Percentiles rank a stretch among this genome's conserved stretches.
phyloP scores from a whole-genome alignment of 371 early-diverging fungal species.

The Funneliformis caledonium region DNA sequence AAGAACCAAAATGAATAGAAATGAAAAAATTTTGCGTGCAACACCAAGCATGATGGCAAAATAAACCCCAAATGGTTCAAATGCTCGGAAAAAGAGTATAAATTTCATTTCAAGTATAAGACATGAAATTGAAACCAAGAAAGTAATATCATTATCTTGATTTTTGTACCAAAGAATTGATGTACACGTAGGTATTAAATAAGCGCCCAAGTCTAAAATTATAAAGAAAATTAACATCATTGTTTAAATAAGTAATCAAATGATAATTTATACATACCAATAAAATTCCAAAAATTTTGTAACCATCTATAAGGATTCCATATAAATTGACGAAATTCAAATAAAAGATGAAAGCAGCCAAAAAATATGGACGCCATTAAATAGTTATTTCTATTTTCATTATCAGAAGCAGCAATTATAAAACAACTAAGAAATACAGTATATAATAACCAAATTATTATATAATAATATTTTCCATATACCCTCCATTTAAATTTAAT shows the following conservation, averaged over 20 bases:
- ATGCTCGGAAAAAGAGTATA: constrained; percentile 6
- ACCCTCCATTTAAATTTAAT: constrained; percentile 9
- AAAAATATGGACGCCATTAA: neutral
- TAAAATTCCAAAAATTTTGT: neutral
- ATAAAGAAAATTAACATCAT: too few relatives aligned
- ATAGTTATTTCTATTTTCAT: neutral
- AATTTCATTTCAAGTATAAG: constrained; percentile 11
- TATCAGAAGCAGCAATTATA: neutral
- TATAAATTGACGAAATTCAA: constrained; percentile 23
- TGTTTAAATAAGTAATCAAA: too few relatives aligned
- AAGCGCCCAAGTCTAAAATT: neutral
- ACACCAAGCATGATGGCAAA: constrained; percentile 7
- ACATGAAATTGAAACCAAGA: neutral
- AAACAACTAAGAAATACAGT: neutral
- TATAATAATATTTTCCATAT: neutral
- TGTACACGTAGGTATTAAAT: neutral
- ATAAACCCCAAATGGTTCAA: neutral
- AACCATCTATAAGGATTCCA: constrained; percentile 1
- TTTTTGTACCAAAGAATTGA: neutral
- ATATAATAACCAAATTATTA: neutral
- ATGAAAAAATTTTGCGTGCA: neutral
- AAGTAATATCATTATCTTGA: neutral
- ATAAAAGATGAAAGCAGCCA: neutral
- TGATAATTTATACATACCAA: neutral
- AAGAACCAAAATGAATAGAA: neutral